Evolutionary conservation across 345 rosid species (phyloP).

Genomic region (Isatis tinctoria): DNA sequence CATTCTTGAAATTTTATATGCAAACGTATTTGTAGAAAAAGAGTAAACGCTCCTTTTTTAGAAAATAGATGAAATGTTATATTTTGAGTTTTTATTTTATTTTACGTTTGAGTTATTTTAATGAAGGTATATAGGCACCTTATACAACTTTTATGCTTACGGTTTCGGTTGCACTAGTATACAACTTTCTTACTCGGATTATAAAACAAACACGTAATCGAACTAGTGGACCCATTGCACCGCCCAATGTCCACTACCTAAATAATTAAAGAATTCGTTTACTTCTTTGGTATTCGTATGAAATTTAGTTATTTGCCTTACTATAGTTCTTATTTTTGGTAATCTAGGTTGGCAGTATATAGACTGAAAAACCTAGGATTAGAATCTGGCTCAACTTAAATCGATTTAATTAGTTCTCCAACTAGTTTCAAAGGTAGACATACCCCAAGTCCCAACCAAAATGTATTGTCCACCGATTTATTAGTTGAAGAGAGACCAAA

Average conservation of each 20-base stretch:
- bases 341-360: neutral
- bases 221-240: slow-evolving; percentile 1
- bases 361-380: neutral
- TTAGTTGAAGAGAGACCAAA: neutral
- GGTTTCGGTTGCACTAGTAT: too few relatives aligned
- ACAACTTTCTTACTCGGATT: too few relatives aligned
- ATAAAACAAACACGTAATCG: neutral
- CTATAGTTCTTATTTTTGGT: neutral
- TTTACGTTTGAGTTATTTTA: neutral
- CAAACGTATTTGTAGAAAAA: too few relatives aligned
- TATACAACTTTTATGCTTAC: neutral
- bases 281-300: neutral
- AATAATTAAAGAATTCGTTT: neutral
- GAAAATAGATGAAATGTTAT: neutral
- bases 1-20: too few relatives aligned
- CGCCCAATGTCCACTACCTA: slow-evolving; percentile 11
- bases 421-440: neutral
- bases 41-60: neutral
- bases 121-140: neutral
- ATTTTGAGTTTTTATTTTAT: too few relatives aligned
- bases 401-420: neutral
- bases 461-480: neutral
- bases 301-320: neutral
- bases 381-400: neutral
- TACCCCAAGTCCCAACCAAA: neutral